Base-by-base conservation (phyloP, 2,329 filamentous ascomycete genomes). In the Sclerotinia sclerotiorum region DNA sequence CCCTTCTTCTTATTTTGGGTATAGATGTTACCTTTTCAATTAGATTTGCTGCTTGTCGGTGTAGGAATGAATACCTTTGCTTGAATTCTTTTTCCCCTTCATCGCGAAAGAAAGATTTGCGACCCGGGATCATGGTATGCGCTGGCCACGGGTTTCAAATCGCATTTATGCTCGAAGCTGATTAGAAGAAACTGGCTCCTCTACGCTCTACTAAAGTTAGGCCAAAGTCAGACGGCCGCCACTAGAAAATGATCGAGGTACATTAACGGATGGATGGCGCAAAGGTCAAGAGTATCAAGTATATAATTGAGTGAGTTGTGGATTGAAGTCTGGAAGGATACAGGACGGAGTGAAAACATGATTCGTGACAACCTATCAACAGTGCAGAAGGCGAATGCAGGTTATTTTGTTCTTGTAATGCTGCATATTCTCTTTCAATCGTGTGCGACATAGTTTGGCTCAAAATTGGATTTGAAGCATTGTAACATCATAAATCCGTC, bases 121-220 rank as follows among this genome's bases (percentile, higher is more conserved):
- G 71, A 71, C 69, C 72, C 46, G 73, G 73, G 73, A 74, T 74
- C 70, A 67, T 71, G 70, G 70, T 72, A 76, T 76, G 75, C 74
- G 75, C 73, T 77, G 75, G 74, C 75, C 70, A 60, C 65, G 55
- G 73, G 75, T 76, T 76, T 76, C 74, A 75, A 74, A 71, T 74
- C 70, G 68, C 69, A 69, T 71, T 74, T 67, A 73, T 75, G 74
- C 73, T 71, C 69, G 69, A 69, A 72, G 69, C 70, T 71, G 68
- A 72, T 70, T 71, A 66, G 63, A 65, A 57, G 63, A 65, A 58
- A 65, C 48, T 39, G 19, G 19, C 6, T 51, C 60, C 46, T 39
- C 46, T 29, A 51, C 58, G 46, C 29, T 51, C 13, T 39, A 51
- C 58, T n/a, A 48, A 51, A 48, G 15, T 15, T 39, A 51, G 46